Evolutionary conservation across 805 yeast genomes (phyloP).

Genomic region (Starmerella khaoyaiensis): DNA sequence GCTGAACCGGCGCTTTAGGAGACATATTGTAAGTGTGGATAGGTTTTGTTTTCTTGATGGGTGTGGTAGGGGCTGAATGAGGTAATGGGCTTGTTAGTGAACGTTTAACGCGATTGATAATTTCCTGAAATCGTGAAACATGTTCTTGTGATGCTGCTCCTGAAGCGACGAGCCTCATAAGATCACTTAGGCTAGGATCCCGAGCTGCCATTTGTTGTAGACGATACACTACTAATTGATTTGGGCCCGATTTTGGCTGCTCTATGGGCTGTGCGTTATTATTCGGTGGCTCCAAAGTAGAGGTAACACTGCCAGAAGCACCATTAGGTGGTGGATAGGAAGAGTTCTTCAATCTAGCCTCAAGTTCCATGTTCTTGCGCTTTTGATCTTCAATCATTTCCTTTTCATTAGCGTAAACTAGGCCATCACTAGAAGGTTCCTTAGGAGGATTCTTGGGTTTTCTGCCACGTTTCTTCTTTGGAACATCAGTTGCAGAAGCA

Average conservation of each 20-base stretch:
- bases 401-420: conserved; percentile 3
- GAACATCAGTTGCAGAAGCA: background rate
- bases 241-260: conserved; percentile 23
- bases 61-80: too few species aligned
- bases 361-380: conserved; percentile 14
- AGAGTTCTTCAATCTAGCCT: conserved; percentile 3
- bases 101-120: conserved; percentile 60
- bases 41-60: too few species aligned
- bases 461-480: background rate
- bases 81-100: conserved; percentile 14
- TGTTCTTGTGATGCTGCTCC: conserved; percentile 64
- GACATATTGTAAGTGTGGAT: too few species aligned
- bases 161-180: conserved; percentile 79
- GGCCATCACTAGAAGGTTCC: background rate
- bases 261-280: background rate
- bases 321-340: background rate
- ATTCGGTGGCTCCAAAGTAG: background rate
- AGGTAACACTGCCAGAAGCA: too few species aligned
- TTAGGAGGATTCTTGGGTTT: conserved; percentile 1
- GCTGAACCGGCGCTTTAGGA: background rate
- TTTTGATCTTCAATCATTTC: conserved; percentile 4
- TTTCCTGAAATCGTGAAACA: conserved; percentile 64
- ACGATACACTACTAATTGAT: conserved; percentile 72
- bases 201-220: conserved; percentile 69
- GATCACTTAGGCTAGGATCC: conserved; percentile 49